Base-by-base conservation (phyloP, 805 yeast genomes). In the Myxozyma geophila region DNA sequence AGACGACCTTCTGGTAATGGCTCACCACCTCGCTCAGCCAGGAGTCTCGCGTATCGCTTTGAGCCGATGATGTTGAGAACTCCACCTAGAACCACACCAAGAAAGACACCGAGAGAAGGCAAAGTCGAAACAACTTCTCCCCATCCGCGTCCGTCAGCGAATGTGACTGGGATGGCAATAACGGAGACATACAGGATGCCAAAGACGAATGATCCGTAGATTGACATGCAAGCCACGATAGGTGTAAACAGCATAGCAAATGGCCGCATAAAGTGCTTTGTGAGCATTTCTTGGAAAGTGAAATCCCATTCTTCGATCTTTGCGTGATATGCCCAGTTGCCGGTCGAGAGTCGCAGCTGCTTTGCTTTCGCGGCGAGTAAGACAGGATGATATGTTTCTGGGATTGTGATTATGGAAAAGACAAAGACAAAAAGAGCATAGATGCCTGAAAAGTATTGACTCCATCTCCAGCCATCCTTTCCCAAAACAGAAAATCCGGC, bases 291-390 rank as follows among this genome's bases (percentile, higher is more conserved):
- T 40, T 78, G 79, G 54, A 89, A 73, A 0, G 88, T 77, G 74
- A 90, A 74, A 55, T 90, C 89, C 74, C 84, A 85, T 36, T 93
- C 93, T 74, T 92, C 98, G 74, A 89, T 95, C 77, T 89, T 96
- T 19, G 98, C 90, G 90, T 90, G 90, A 67, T 90, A 89, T 71
- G 88, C 89, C 64, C 81, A 80, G 74, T 92, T 88, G 49, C 95
- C 92, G 7, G 97, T 89, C 74, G 86, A 87, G 71, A 83, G 82
- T 78, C 97, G 85, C 70, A 91, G 74, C 72, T 75, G 81, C 58
- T 75, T 76, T 17, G 97, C 97, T 72, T 87, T 83, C 49, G 74
- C 79, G 70, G 86, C 85, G 64, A 90, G 80, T 54, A 90, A 86
- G 0, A 70, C 69, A n/a, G 76, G 76, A 9, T 72, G 75, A 64